Conservation (phyloP, 257 asterid genomes). For the Rubia yunnanensis region DNA sequence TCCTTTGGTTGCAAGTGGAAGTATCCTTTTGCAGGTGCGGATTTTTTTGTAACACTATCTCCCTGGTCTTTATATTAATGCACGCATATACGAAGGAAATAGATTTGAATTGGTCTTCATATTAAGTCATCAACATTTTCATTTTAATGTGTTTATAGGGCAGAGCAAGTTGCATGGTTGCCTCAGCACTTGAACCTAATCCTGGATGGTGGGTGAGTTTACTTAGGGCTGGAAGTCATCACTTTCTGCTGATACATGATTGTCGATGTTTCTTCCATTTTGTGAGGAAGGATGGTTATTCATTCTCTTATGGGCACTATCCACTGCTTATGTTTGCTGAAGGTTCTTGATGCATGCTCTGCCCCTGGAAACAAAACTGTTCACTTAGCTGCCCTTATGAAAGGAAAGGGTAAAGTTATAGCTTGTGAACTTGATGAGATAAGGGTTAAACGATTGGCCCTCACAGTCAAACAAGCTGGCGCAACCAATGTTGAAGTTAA, state of each 20-base stretch:
- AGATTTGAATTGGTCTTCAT: background rate
- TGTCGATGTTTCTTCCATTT: background rate
- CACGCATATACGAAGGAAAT: background rate
- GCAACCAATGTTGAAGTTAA: constrained; percentile 61
- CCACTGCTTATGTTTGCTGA: constrained; percentile 26
- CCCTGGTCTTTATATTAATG: background rate
- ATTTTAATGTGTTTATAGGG: constrained; percentile 37
- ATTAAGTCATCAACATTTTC: background rate
- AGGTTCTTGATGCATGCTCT: constrained; percentile 95
- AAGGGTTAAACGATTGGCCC: constrained; percentile 56
- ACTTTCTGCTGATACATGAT: background rate
- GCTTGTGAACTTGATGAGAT: constrained; percentile 86
- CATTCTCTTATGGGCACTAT: constrained; percentile 1
- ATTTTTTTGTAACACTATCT: background rate
- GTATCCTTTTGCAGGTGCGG: constrained; percentile 71
- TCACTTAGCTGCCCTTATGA: constrained; percentile 89
- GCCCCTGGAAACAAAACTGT: constrained; percentile 97
- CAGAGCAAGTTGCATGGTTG: constrained; percentile 93
- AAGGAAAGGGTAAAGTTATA: constrained; percentile 66
- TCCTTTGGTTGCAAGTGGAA: constrained; percentile 65
- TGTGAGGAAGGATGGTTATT: background rate
- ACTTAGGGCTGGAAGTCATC: background rate
- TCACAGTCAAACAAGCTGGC: constrained; percentile 59
- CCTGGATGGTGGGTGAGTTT: constrained; percentile 78
- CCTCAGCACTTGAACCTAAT: constrained; percentile 67